A percentile compares a stretch with the other conserved stretches of the same genome.
phyloP scores from a whole-genome alignment of 495 filamentous ascomycete species.

The Lophiostoma macrostomum region DNA sequence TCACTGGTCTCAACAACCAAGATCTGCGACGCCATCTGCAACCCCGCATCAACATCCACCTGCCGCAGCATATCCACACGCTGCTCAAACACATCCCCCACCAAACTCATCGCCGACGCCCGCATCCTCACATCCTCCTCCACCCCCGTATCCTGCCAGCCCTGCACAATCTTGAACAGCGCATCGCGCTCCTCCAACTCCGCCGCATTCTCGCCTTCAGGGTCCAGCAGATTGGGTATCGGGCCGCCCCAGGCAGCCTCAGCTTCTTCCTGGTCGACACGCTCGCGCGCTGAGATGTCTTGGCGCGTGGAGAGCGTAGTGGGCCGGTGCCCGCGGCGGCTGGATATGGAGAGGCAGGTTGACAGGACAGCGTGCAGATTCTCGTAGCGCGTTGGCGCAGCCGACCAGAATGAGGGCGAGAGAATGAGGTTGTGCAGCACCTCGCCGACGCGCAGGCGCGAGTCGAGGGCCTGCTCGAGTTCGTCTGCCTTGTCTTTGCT shows the following conservation, averaged over 20 bases:
- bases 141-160: slow-evolving; percentile 68
- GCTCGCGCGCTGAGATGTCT: slow-evolving; percentile 49
- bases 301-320: slow-evolving; percentile 55
- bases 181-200: slow-evolving; percentile 34
- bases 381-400: neutral
- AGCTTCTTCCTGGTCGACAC: slow-evolving; percentile 44
- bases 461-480: slow-evolving; percentile 34
- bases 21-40: slow-evolving; percentile 66
- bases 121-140: slow-evolving; percentile 76
- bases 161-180: slow-evolving; percentile 62
- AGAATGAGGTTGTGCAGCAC: slow-evolving; percentile 18
- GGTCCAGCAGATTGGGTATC: slow-evolving; percentile 42
- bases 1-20: slow-evolving; percentile 60
- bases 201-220: slow-evolving; percentile 42
- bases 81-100: slow-evolving; percentile 65
- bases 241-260: slow-evolving; percentile 55
- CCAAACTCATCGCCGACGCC: slow-evolving; percentile 72
- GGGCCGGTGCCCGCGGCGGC: slow-evolving; percentile 57
- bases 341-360: slow-evolving; percentile 63
- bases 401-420: slow-evolving; percentile 52
- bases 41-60: slow-evolving; percentile 51
- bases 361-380: slow-evolving; percentile 50
- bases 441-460: slow-evolving; percentile 30
- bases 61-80: slow-evolving; percentile 56
- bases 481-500: slow-evolving; percentile 62